Evolutionary conservation across 805 yeast genomes (phyloP), one percentile per base, ranked within the genome.

Genomic region (Monosporozyma solicola): DNA sequence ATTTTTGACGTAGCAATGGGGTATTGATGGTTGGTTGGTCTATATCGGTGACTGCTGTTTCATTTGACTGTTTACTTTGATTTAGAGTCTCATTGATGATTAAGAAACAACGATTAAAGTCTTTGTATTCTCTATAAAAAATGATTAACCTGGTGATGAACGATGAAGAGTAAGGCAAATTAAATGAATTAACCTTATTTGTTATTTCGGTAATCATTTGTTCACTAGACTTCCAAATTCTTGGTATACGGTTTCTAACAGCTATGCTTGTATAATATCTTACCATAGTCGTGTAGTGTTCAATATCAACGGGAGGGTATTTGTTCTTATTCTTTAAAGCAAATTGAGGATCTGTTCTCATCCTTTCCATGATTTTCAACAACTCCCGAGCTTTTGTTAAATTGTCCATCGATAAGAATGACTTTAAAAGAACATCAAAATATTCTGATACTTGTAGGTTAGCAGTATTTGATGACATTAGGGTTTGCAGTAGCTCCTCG

Each of bases 221-320:
- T 11, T 54, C 33, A 47, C 24, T 46, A 25, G 22, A 9, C 7
- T 50, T 27, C 16, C 24, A 9, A 6, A 32, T 11, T 20, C 8
- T 8, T 22, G 31, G 20, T 27, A 25, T 32, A 4, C 27, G 35
- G 11, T 4, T 11, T 22, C 8, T 33, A 7, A 44, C 8, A 8
- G 32, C 48, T 35, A 44, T 32, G 3, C 8, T 55, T 10, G 70
- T 69, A 41, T 69, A 72, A 49, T 66, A 59, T 39, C 70, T 69
- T 8, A 75, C 61, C 50, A 77, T 68, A 9, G 71, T 65, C 2
- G 74, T 61, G 53, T 76, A 78, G 46, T 73, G 71, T 22, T 22
- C 8, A 20, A 43, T 43, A 11, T 43, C 46, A 25, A 43, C 24
- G 4, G 46, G 20, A 24, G 46, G 29, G 11, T 22, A 43, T 24